phyloP scores from a whole-genome alignment of 441 rosid genomes.

The Brassica hybrid region DNA sequence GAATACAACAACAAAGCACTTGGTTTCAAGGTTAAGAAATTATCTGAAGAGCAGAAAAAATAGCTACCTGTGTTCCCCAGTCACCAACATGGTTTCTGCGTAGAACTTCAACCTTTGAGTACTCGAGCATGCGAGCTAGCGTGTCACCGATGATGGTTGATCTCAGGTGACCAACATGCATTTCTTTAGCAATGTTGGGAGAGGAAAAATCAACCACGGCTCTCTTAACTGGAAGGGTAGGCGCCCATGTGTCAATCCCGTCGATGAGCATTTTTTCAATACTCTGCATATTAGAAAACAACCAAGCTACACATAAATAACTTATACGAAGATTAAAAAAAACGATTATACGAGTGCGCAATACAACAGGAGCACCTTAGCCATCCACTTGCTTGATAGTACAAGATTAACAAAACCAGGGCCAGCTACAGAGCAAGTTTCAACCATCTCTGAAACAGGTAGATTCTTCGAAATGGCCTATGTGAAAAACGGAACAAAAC shows the following conservation, averaged over 20 bases:
- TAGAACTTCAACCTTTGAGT: constrained; percentile 83
- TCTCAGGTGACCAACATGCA: constrained; percentile 97
- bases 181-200: constrained; percentile 45
- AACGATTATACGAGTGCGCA: not conserved
- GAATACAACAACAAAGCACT: constrained; percentile 9
- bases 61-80: constrained; percentile 95
- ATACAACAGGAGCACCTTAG: constrained; percentile 57
- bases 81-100: constrained; percentile 99
- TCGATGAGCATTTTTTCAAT: constrained; percentile 70
- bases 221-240: constrained; percentile 20
- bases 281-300: constrained; percentile 51
- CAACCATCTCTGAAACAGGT: constrained; percentile 78
- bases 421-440: constrained; percentile 80
- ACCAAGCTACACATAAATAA: constrained; percentile 9
- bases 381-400: constrained; percentile 80
- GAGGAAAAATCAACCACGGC: not conserved
- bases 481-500: constrained; percentile 23
- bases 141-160: constrained; percentile 77
- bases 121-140: constrained; percentile 90
- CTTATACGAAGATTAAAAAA: not conserved
- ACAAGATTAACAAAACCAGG: constrained; percentile 86
- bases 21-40: not conserved
- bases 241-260: constrained; percentile 66
- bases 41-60: constrained; percentile 27
- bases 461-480: constrained; percentile 75